Evolutionary conservation across 2,329 filamentous ascomycete species (phyloP).

Genomic region (Nannizzia gypsea): DNA sequence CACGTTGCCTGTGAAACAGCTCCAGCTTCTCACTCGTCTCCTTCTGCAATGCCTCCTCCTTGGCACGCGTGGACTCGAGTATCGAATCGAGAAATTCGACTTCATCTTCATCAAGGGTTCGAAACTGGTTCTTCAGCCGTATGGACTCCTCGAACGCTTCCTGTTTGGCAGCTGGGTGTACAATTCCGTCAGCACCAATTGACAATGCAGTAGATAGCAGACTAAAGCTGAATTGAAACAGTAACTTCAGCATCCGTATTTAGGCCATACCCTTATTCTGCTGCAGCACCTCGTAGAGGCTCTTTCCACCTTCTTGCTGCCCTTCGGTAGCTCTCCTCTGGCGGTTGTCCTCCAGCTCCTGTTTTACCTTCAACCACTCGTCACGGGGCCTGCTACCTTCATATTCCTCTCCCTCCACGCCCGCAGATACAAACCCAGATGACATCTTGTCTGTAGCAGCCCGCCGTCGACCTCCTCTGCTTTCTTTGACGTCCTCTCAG

Average conservation of each 20-base stretch:
- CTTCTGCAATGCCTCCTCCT: conserved; percentile 46
- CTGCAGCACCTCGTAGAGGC: conserved; percentile 38
- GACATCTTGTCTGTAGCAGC: conserved; percentile 25
- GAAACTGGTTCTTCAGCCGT: conserved; percentile 41
- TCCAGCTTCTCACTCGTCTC: conserved; percentile 50
- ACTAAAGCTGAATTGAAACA: background rate
- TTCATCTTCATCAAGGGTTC: conserved; percentile 41
- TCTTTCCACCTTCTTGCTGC: conserved; percentile 43
- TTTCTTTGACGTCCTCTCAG: conserved; percentile 7
- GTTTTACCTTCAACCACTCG: conserved; percentile 33
- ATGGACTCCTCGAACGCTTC: conserved; percentile 42
- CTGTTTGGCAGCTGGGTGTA: conserved; percentile 35
- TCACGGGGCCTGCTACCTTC: conserved; percentile 26
- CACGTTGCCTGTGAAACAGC: conserved; percentile 46
- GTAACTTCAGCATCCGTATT: background rate
- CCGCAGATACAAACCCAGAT: conserved; percentile 36
- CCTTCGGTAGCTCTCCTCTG: conserved; percentile 36
- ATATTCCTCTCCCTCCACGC: conserved; percentile 30
- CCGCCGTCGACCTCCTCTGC: background rate
- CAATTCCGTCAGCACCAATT: background rate
- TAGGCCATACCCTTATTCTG: conserved; percentile 36
- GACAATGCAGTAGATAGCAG: background rate
- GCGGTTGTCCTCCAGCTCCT: conserved; percentile 37
- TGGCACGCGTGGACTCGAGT: conserved; percentile 43
- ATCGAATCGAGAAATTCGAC: conserved; percentile 45